Percentiles rank a stretch among this genome's conserved stretches.
Conservation (phyloP, 306 rosid genomes). For the Leucaena leucocephala region DNA sequence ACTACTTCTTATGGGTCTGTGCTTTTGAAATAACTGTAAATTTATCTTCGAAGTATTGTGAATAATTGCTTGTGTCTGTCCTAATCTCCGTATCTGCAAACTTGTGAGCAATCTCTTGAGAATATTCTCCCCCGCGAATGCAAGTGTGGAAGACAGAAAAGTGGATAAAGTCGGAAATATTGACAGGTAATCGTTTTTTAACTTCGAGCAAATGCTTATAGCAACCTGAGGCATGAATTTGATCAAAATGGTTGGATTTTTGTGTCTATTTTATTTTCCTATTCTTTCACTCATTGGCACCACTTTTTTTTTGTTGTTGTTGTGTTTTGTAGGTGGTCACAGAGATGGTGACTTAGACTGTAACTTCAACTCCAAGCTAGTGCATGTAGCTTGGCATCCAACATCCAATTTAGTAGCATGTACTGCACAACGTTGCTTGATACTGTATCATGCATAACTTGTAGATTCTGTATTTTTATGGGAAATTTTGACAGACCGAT, state of each 20-base stretch:
- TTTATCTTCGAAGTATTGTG: neutral
- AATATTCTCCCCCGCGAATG: conserved; percentile 51
- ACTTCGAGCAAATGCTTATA: too few species aligned
- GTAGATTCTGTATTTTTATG: neutral
- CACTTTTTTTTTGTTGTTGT: neutral
- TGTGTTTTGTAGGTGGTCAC: conserved; percentile 49
- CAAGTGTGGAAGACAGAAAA: conserved; percentile 49
- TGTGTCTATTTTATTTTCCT: neutral
- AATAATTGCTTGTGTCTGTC: conserved; percentile 16
- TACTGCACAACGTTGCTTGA: conserved; percentile 62
- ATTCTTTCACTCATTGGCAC: neutral
- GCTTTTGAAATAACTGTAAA: conserved; percentile 22
- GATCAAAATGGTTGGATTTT: conserved; percentile 49
- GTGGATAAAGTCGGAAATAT: conserved; percentile 40
- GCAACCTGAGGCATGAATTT: conserved; percentile 59
- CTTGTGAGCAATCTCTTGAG: conserved; percentile 57
- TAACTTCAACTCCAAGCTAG: conserved; percentile 50
- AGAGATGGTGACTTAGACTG: conserved; percentile 34
- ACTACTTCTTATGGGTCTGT: conserved; percentile 71
- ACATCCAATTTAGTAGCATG: conserved; percentile 61
- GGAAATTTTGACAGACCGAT: too few species aligned
- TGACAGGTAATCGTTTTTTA: neutral
- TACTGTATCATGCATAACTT: conserved; percentile 56
- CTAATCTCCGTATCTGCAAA: conserved; percentile 8
- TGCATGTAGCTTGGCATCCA: conserved; percentile 72